Conservation (phyloP, 2,329 filamentous ascomycete species). For the Neofusicoccum parvum region DNA sequence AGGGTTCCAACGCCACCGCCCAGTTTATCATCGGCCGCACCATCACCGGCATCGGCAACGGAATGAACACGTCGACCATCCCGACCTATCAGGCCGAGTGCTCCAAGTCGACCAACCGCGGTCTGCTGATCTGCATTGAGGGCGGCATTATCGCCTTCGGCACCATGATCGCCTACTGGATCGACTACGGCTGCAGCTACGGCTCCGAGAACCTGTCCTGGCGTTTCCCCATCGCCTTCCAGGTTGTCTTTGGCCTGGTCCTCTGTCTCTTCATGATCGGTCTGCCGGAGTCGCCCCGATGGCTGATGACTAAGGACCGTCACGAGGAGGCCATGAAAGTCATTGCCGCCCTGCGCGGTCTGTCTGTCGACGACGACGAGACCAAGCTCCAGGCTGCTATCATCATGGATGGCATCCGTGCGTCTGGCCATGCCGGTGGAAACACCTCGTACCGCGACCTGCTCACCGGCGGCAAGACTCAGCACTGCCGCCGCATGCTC, state of each 20-base stretch:
- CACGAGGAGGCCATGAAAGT: conserved; percentile 52
- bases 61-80: conserved; percentile 59
- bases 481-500: conserved; percentile 66
- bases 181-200: conserved; percentile 39
- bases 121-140: conserved; percentile 63
- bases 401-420: conserved; percentile 61
- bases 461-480: conserved; percentile 64
- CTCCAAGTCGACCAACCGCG: conserved; percentile 58
- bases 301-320: conserved; percentile 59
- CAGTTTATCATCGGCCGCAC: conserved; percentile 58
- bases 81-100: conserved; percentile 59
- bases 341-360: conserved; percentile 53
- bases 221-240: conserved; percentile 59
- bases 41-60: conserved; percentile 58
- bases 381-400: conserved; percentile 64
- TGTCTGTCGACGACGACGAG: conserved; percentile 55
- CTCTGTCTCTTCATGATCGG: conserved; percentile 45
- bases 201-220: conserved; percentile 40
- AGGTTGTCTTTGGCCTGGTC: conserved; percentile 52
- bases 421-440: conserved; percentile 44
- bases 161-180: conserved; percentile 55
- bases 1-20: conserved; percentile 40
- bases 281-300: conserved; percentile 63
- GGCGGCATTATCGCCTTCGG: conserved; percentile 56
- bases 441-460: conserved; percentile 54